phyloP scores from a whole-genome alignment of 2,329 filamentous ascomycete species.

The Arthrinium phaeospermum region DNA sequence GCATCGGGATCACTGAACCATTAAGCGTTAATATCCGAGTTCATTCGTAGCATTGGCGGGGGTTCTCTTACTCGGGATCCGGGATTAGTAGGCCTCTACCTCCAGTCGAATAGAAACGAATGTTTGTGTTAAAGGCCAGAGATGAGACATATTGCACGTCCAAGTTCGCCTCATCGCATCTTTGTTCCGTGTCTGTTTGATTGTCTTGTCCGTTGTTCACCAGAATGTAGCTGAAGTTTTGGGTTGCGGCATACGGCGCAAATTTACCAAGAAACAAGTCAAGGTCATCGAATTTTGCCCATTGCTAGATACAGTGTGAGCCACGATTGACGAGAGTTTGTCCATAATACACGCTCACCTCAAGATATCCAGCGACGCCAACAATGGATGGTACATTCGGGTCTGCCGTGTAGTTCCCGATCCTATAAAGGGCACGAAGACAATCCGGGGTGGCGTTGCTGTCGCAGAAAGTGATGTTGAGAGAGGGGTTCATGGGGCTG shows the following conservation, averaged over 20 bases:
- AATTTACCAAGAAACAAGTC: constrained; percentile 55
- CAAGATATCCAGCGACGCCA: constrained; percentile 48
- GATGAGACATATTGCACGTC: constrained; percentile 63
- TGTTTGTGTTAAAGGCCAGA: constrained; percentile 55
- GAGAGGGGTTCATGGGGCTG: constrained; percentile 23
- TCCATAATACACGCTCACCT: constrained; percentile 24
- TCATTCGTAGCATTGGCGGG: constrained; percentile 25
- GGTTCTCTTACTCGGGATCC: constrained; percentile 45
- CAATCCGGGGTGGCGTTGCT: constrained; percentile 52
- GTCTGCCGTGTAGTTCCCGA: constrained; percentile 45
- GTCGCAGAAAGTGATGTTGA: constrained; percentile 42
- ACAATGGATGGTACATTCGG: constrained; percentile 45
- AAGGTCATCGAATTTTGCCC: constrained; percentile 45
- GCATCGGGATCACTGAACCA: constrained; percentile 53
- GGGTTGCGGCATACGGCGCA: constrained; percentile 55
- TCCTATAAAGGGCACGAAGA: constrained; percentile 54
- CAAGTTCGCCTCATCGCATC: constrained; percentile 58
- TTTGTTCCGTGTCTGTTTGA: constrained; percentile 43
- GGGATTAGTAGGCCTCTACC: constrained; percentile 58
- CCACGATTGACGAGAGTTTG: neutral
- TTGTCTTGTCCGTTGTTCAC: constrained; percentile 62
- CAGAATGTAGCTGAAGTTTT: constrained; percentile 60
- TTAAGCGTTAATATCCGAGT: constrained; percentile 30
- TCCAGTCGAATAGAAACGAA: constrained; percentile 60
- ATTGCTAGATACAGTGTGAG: constrained; percentile 27